Evolutionary conservation across 352 stramenopile species (phyloP).

Genomic region (Globisporangium sylvaticum): DNA sequence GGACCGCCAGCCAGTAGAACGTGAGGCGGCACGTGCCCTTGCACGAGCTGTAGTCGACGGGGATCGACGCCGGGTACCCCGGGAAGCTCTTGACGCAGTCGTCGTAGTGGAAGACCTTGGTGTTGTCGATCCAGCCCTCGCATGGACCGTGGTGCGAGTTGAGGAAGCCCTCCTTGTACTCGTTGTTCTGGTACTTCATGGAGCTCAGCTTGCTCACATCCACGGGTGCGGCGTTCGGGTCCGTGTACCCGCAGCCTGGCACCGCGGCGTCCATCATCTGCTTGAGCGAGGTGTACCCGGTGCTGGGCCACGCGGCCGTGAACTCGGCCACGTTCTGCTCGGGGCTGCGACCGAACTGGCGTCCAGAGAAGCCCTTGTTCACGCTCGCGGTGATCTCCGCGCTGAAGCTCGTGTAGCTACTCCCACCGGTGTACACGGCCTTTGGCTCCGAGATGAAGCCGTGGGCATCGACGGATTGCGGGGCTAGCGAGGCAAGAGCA

Average conservation of each 20-base stretch:
- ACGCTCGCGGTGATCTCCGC: slow-evolving; percentile 22
- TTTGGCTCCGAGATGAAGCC: slow-evolving; percentile 10
- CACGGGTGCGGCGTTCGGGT: slow-evolving; percentile 1
- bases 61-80: slow-evolving; percentile 40
- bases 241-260: slow-evolving; percentile 15
- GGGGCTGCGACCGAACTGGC: slow-evolving; percentile 3
- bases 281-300: slow-evolving; percentile 9
- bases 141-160: slow-evolving; percentile 30
- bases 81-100: slow-evolving; percentile 40
- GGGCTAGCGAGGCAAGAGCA: neutral
- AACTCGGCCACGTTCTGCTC: slow-evolving; percentile 15
- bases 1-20: slow-evolving; percentile 38
- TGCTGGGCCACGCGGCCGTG: slow-evolving; percentile 2
- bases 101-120: slow-evolving; percentile 38
- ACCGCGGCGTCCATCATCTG: slow-evolving; percentile 27
- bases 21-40: slow-evolving; percentile 39
- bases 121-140: slow-evolving; percentile 49
- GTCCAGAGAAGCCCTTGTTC: slow-evolving; percentile 9
- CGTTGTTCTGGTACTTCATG: slow-evolving; percentile 12
- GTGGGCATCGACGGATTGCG: slow-evolving; percentile 1
- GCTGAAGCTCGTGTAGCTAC: slow-evolving; percentile 1
- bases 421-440: slow-evolving; percentile 6
- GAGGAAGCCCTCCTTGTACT: slow-evolving; percentile 16
- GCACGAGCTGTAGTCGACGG: slow-evolving; percentile 43
- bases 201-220: slow-evolving; percentile 16